Base-by-base conservation (phyloP, 169 alveolate genomes). In the Plasmodium cynomolgi region DNA sequence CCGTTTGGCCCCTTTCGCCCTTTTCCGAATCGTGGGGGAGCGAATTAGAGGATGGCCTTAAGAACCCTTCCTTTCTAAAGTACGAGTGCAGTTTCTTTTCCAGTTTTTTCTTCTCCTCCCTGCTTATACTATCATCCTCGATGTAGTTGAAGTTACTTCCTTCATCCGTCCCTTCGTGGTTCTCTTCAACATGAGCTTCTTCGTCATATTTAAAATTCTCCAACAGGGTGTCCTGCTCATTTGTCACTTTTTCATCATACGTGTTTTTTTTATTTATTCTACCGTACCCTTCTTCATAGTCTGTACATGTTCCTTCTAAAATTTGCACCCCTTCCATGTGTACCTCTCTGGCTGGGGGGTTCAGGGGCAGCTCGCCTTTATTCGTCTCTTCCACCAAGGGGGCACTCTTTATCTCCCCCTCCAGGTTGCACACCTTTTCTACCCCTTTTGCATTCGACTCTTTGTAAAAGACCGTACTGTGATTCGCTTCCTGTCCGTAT, bases 61-160 rank as follows among this genome's bases (percentile, higher is more conserved):
- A 88, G 26, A 79, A 77, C 50, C 94, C 94, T 33, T 88, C 94
- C 31, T 79, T 88, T 80, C 50, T 88, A 62, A 88, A 88, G 73
- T 88, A 88, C 72, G 41, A 7, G 15, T 88, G 68, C 47, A 88
- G 50, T 44, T 88, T 82, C 73, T 88, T 88, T 80, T 88, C 94
- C 50, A 88, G 15, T 41, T 62, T 41, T 8, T 23, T 79, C 50
- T 80, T 77, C 34, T 77, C 90, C 15, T 79, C 26, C 31, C 34
- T 39, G 71, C 39, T 41, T 29, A 88, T 79, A 50, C 71, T 80
- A 88, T 88, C 90, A 54, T 88, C 84, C 34, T 34, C 72, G 33
- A 81, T 88, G 50, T 68, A 81, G 7, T 17, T 23, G 23, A 62
- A 68, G 20, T 85, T 73, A 26, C 79, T 39, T n/a, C 41, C 81